Evolutionary conservation across 306 rosid species (phyloP), one percentile per base, ranked within the genome.

Genomic region (Neltuma alba): DNA sequence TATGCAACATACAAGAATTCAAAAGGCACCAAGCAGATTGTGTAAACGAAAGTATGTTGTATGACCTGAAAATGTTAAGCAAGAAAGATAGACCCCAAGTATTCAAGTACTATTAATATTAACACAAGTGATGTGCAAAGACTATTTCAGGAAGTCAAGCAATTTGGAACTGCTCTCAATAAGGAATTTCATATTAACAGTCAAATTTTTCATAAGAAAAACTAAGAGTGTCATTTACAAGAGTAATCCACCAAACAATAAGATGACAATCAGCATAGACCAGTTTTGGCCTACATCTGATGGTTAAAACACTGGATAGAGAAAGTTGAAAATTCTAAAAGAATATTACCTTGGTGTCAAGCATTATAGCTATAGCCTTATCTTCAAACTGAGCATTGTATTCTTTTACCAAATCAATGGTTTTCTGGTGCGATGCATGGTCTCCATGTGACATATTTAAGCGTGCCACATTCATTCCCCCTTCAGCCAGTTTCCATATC

Each of bases 371-470:
- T 13, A 95, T 83, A 45, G 87, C 97, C 82, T 86, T 92, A 71
- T 95, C 91, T 25, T 83, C 85, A 75, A 90, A 91, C 70, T 85
- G 93, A 77, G 96, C 84, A 58, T 95, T 95, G 90, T 91, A 95
- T 57, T 95, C 88, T 87, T 87, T 91, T 15, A 95, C 99, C 71
- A 90, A 74, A 81, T 95, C 87, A 76, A 95, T 89, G 21, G 99
- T 91, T 82, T 90, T 90, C 81, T 90, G 94, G 86, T 95, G 99
- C 0, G 98, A 92, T 0, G 91, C 74, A 77, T 95, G 98, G 81
- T 95, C 96, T 64, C 99, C 98, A 41, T 95, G 99, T 9, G 99
- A 95, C 99, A 95, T 95, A 69, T 92, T 95, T 50, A 95, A 89
- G 63, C 99, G 96, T 0, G 96, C 99, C 48, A 95, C 94, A 63